Evolutionary conservation across 305 asterid species (phyloP).

Genomic region (Solanum hybrid): DNA sequence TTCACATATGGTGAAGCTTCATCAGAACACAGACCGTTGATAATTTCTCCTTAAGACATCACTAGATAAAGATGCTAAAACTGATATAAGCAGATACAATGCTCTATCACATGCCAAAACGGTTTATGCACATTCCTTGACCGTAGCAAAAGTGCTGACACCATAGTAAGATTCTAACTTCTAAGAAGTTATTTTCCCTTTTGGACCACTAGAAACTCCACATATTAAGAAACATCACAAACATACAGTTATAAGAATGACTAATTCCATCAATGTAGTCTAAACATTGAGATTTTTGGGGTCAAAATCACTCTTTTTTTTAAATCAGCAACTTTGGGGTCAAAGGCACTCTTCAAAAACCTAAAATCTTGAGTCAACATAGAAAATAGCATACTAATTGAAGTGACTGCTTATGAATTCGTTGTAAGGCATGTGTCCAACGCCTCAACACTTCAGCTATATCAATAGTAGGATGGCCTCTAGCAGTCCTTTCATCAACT

Average conservation of each 20-base stretch:
- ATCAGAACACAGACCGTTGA: neutral
- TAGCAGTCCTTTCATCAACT: constrained; percentile 60
- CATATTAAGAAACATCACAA: neutral
- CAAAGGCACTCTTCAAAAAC: neutral
- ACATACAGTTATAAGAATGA: neutral
- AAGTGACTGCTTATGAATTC: constrained; percentile 94
- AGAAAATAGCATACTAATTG: constrained; percentile 53
- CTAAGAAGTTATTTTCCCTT: neutral
- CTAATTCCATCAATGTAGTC: neutral
- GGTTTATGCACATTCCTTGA: neutral
- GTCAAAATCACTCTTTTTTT: neutral
- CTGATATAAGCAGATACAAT: neutral
- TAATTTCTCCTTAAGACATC: neutral
- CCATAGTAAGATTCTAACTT: neutral
- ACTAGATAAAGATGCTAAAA: neutral
- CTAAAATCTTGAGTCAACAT: constrained; percentile 2
- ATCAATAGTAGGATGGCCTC: constrained; percentile 93
- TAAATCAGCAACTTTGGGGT: neutral
- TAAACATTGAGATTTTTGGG: neutral
- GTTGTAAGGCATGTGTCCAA: constrained; percentile 99
- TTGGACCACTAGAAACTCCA: constrained; percentile 1
- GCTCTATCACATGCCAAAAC: neutral
- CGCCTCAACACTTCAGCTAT: constrained; percentile 94
- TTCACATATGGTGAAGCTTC: neutral
- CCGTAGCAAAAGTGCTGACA: neutral